Conservation (phyloP, 2,329 filamentous ascomycete genomes). For the Pestalotiopsis fici region DNA sequence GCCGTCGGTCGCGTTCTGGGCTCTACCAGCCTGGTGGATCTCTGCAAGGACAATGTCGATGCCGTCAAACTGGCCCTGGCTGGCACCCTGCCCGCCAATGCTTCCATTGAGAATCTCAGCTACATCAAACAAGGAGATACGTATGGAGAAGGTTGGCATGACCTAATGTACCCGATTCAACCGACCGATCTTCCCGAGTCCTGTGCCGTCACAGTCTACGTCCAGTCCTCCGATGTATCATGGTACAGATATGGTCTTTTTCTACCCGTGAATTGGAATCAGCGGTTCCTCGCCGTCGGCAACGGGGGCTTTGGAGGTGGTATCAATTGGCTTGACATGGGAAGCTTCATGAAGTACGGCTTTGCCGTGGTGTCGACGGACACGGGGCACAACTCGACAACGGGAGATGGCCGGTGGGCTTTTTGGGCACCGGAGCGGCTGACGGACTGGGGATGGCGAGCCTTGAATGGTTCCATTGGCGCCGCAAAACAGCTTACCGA, state of each 20-base stretch:
- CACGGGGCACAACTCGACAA: constrained; percentile 40
- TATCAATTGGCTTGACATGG: constrained; percentile 36
- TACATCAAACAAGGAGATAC: constrained; percentile 29
- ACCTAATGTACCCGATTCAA: constrained; percentile 34
- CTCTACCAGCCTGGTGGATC: not conserved
- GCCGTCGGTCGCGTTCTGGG: not conserved
- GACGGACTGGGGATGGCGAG: constrained; percentile 39
- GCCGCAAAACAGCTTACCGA: constrained; percentile 47
- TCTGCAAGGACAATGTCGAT: constrained; percentile 14
- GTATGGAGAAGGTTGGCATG: constrained; percentile 35
- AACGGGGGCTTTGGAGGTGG: constrained; percentile 39
- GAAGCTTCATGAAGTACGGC: constrained; percentile 33
- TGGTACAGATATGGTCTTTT: constrained; percentile 39
- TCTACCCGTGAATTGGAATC: constrained; percentile 37
- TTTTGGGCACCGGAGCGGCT: constrained; percentile 33
- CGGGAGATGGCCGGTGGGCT: constrained; percentile 36
- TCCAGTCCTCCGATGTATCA: constrained; percentile 30
- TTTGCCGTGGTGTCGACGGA: constrained; percentile 43
- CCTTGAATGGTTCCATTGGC: constrained; percentile 49
- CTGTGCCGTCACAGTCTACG: constrained; percentile 37
- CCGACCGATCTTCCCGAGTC: constrained; percentile 37
- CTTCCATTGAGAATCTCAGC: constrained; percentile 27
- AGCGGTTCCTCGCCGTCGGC: constrained; percentile 35
- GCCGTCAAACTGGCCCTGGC: constrained; percentile 21
- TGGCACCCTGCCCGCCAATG: constrained; percentile 17